phyloP scores from a whole-genome alignment of 1,284 basidiomycete species.

The Heliocybe sulcata region DNA sequence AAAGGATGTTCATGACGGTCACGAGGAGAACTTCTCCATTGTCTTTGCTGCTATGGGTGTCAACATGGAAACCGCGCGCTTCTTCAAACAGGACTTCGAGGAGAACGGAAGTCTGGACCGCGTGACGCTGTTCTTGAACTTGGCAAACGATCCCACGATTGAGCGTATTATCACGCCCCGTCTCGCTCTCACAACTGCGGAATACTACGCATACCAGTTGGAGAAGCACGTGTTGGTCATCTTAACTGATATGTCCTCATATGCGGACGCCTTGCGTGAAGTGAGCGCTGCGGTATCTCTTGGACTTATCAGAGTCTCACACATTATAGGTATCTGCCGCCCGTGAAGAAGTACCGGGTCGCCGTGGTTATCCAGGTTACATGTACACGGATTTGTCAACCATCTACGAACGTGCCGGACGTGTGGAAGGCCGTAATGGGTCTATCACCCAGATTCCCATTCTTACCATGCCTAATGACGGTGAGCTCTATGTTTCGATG shows the following conservation, averaged over 20 bases:
- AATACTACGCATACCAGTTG: conserved; percentile 99
- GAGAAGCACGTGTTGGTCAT: conserved; percentile 99
- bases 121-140: conserved; percentile 97
- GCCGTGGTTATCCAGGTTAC: conserved; percentile 99
- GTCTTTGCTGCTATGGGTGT: conserved; percentile 99
- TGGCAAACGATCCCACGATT: conserved; percentile 99
- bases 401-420: conserved; percentile 98
- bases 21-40: conserved; percentile 99
- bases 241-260: conserved; percentile 98
- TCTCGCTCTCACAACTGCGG: conserved; percentile 95
- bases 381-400: conserved; percentile 99
- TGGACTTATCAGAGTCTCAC: conserved; percentile 9
- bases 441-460: conserved; percentile 99
- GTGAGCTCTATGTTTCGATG: conserved; percentile 35
- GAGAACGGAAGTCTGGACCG: conserved; percentile 98
- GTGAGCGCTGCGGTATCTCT: conserved; percentile 34
- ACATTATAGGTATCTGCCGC: conserved; percentile 83
- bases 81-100: conserved; percentile 99
- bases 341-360: conserved; percentile 98
- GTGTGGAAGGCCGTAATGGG: conserved; percentile 95
- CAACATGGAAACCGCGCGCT: conserved; percentile 99
- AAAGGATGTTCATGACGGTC: conserved; percentile 97
- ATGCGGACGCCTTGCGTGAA: conserved; percentile 97
- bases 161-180: conserved; percentile 99
- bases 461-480: conserved; percentile 99